A percentile compares a stretch with the other conserved stretches of the same genome.
phyloP scores from a whole-genome alignment of 1,284 basidiomycete species.

The Moesziomyces globuligerus region DNA sequence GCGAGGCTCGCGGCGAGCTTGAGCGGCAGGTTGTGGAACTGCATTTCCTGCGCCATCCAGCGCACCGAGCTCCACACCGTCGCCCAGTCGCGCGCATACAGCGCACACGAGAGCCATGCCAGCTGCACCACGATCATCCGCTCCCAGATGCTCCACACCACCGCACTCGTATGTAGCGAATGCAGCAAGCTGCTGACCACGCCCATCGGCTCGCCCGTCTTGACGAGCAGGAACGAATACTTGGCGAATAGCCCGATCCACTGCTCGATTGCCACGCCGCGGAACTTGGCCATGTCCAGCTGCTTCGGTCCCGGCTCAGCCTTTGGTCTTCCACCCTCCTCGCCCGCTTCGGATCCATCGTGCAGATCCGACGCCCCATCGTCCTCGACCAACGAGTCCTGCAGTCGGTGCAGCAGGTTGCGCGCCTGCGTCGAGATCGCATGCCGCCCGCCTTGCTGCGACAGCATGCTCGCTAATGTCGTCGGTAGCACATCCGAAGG shows the following conservation, averaged over 20 bases:
- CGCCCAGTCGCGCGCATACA: conserved; percentile 54
- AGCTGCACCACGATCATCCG: conserved; percentile 53
- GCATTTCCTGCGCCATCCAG: conserved; percentile 51
- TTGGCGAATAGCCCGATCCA: conserved; percentile 82
- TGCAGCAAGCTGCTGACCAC: conserved; percentile 75
- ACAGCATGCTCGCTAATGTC: conserved; percentile 22
- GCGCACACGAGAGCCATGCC: conserved; percentile 56
- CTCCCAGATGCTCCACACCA: conserved; percentile 52
- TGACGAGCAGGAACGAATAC: conserved; percentile 85
- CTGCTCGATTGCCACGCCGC: conserved; percentile 83
- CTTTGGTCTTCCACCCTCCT: conserved; percentile 59
- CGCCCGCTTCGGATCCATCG: conserved; percentile 65
- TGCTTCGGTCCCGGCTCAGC: conserved; percentile 53
- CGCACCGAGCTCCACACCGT: conserved; percentile 47
- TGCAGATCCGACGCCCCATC: conserved; percentile 58
- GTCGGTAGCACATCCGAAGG: conserved; percentile 1
- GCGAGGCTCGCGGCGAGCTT: conserved; percentile 50
- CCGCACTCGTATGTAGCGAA: conserved; percentile 74
- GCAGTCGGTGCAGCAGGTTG: conserved; percentile 78
- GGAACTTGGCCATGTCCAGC: conserved; percentile 71
- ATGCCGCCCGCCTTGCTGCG: conserved; percentile 16
- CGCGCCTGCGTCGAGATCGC: conserved; percentile 76
- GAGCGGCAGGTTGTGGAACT: conserved; percentile 61
- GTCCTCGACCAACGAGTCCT: conserved; percentile 76
- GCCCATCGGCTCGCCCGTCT: conserved; percentile 73